Conservation (phyloP, 768 basidiomycete species). For the Lactifluus volemus region DNA sequence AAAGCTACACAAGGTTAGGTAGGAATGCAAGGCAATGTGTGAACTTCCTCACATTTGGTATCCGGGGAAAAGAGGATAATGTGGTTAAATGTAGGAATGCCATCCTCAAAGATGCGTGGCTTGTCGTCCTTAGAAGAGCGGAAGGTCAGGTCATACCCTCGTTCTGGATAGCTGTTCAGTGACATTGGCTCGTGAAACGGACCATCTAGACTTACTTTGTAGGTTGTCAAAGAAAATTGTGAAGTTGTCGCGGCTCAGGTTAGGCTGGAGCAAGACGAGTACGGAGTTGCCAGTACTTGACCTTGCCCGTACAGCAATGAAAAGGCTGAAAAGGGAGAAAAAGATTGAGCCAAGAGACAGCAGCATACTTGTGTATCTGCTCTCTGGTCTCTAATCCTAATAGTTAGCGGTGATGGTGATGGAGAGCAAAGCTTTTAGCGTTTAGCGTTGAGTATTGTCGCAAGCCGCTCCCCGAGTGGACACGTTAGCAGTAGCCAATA, state of each 20-base stretch:
- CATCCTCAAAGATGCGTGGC: slow-evolving; percentile 60
- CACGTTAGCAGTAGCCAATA: background rate
- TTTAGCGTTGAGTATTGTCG: background rate
- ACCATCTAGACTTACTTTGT: slow-evolving; percentile 40
- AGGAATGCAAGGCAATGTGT: background rate
- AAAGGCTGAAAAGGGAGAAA: slow-evolving; percentile 26
- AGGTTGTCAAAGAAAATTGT: slow-evolving; percentile 77
- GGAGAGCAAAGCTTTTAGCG: background rate
- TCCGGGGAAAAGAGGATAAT: slow-evolving; percentile 82
- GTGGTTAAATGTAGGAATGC: slow-evolving; percentile 70
- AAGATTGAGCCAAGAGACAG: slow-evolving; percentile 23
- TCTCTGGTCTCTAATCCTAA: background rate
- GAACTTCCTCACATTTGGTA: slow-evolving; percentile 60
- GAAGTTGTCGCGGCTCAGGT: slow-evolving; percentile 56
- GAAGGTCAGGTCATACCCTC: slow-evolving; percentile 84
- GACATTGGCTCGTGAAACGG: background rate
- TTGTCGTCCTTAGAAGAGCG: slow-evolving; percentile 68
- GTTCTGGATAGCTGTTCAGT: slow-evolving; percentile 35
- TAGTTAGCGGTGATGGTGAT: background rate
- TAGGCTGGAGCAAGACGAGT: slow-evolving; percentile 75
- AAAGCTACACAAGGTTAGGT: slow-evolving; percentile 37
- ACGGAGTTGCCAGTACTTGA: slow-evolving; percentile 81
- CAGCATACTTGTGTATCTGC: slow-evolving; percentile 21
- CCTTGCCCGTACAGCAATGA: slow-evolving; percentile 34
- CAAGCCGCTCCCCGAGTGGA: background rate